A percentile compares a stretch with the other conserved stretches of the same genome.
phyloP scores from a whole-genome alignment of 768 basidiomycete genomes.

The Xerocomellus intermedius region DNA sequence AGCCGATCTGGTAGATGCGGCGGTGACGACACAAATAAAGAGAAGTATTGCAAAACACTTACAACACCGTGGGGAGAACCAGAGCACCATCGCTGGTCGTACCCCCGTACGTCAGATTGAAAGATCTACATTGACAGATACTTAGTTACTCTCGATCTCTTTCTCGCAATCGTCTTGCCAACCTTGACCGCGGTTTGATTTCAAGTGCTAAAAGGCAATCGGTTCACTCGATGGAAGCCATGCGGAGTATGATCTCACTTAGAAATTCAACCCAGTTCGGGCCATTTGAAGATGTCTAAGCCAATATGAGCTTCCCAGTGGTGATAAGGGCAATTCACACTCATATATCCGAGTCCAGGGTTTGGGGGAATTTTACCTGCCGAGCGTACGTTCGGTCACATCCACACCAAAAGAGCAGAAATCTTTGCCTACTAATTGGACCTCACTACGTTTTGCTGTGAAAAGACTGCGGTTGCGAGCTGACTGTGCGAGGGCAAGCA shows the following conservation, averaged over 20 bases:
- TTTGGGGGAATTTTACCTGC: no score
- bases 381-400: no score
- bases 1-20: conserved; percentile 16
- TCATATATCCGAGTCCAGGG: no score
- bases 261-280: conserved; percentile 61
- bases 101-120: conserved; percentile 66
- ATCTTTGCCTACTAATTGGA: no score
- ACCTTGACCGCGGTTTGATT: conserved; percentile 56
- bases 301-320: no score
- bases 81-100: conserved; percentile 62
- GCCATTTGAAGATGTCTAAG: conserved; percentile 57
- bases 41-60: conserved; percentile 32
- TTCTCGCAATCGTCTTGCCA: neutral
- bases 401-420: no score
- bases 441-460: no score
- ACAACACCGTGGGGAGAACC: conserved; percentile 51
- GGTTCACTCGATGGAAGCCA: neutral
- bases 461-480: no score
- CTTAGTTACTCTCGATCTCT: neutral
- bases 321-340: conserved; percentile 14
- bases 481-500: no score
- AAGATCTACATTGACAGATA: conserved; percentile 41
- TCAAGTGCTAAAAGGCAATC: conserved; percentile 43
- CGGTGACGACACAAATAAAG: neutral
- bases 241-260: conserved; percentile 32